Evolutionary conservation across 2,329 filamentous ascomycete genomes (phyloP).

Genomic region (Pleomassaria siparia): DNA sequence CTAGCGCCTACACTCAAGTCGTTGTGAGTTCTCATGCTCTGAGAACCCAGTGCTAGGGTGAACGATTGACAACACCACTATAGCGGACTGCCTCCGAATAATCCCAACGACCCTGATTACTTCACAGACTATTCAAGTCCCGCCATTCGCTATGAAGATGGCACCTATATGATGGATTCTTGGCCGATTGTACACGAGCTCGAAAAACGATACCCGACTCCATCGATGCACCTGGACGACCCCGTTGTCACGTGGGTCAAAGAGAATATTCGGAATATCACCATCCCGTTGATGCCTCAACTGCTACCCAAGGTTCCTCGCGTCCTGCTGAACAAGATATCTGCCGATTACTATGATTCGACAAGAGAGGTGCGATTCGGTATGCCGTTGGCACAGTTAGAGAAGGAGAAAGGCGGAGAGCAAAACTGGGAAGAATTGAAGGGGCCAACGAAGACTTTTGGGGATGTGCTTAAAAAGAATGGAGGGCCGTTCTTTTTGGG

Average conservation of each 20-base stretch:
- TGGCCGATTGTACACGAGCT: constrained; percentile 60
- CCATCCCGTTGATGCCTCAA: constrained; percentile 17
- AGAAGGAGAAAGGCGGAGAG: constrained; percentile 53
- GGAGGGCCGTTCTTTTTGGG: constrained; percentile 65
- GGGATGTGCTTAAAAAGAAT: constrained; percentile 56
- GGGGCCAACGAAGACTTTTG: constrained; percentile 39
- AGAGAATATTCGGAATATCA: constrained; percentile 37
- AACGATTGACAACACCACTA: constrained; percentile 1
- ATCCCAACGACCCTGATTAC: constrained; percentile 32
- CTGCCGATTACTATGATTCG: constrained; percentile 57
- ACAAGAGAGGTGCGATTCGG: constrained; percentile 55
- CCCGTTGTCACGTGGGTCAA: constrained; percentile 52
- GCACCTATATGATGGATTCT: constrained; percentile 66
- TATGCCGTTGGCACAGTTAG: constrained; percentile 56
- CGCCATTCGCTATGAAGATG: constrained; percentile 57
- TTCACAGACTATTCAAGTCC: constrained; percentile 57
- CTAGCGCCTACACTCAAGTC: constrained; percentile 58
- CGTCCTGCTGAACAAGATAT: constrained; percentile 54
- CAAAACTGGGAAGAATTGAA: constrained; percentile 52
- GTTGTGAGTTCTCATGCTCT: constrained; percentile 48
- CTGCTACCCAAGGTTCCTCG: constrained; percentile 52
- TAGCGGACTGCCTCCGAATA: constrained; percentile 52
- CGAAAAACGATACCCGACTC: constrained; percentile 61
- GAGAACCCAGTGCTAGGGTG: neutral
- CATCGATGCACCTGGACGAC: constrained; percentile 60